Percentiles rank a stretch among this genome's conserved stretches.
Conservation (phyloP, 2,329 filamentous ascomycete species). For the Pleoardoris graminearum region DNA sequence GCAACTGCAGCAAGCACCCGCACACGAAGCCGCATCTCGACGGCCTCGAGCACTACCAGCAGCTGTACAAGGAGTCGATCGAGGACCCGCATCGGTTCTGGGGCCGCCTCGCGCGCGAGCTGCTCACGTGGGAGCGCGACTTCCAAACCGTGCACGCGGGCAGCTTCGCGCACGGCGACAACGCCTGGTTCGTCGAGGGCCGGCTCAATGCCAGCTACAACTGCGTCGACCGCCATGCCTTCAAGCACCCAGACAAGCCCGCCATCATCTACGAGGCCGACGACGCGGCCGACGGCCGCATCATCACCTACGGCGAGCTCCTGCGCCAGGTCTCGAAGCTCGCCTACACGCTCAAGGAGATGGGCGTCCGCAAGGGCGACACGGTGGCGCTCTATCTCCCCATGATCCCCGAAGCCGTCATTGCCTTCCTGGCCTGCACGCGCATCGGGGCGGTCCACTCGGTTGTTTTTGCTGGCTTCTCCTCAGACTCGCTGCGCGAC, state of each 20-base stretch:
- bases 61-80: slow-evolving; percentile 80
- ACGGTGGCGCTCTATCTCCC: slow-evolving; percentile 96
- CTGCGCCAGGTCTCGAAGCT: slow-evolving; percentile 87
- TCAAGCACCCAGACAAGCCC: slow-evolving; percentile 87
- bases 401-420: slow-evolving; percentile 95
- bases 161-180: slow-evolving; percentile 76
- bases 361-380: slow-evolving; percentile 96
- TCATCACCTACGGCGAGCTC: slow-evolving; percentile 89
- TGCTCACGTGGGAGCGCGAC: slow-evolving; percentile 86
- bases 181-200: slow-evolving; percentile 93
- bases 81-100: slow-evolving; percentile 88
- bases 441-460: slow-evolving; percentile 97
- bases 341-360: slow-evolving; percentile 86
- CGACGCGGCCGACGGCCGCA: slow-evolving; percentile 83
- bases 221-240: slow-evolving; percentile 94
- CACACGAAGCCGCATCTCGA: slow-evolving; percentile 61
- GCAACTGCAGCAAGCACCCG: slow-evolving; percentile 59
- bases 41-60: slow-evolving; percentile 64
- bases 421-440: slow-evolving; percentile 86
- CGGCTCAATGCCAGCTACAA: slow-evolving; percentile 96
- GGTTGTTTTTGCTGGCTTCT: slow-evolving; percentile 97
- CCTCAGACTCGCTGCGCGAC: slow-evolving; percentile 91
- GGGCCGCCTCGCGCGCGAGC: slow-evolving; percentile 80
- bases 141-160: slow-evolving; percentile 88
- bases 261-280: slow-evolving; percentile 99